Base-by-base conservation (phyloP, 768 basidiomycete species). In the Dioszegia hungarica region DNA sequence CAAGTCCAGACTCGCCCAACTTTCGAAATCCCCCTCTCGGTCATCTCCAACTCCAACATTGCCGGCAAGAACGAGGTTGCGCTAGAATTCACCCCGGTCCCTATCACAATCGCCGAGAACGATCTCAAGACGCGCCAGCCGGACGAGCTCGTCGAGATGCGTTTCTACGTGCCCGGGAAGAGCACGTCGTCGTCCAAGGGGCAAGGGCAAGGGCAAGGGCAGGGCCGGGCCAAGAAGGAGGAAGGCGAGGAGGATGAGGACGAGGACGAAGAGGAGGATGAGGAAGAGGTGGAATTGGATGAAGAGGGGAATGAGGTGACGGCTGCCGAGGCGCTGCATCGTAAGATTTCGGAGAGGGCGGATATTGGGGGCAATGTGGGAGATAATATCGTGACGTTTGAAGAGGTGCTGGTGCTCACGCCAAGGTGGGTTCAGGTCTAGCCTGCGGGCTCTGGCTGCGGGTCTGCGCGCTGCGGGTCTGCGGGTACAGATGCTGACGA, bases 61-160 rank as follows among this genome's bases (percentile, higher is more conserved):
- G 90, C 91, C 12, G 91, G 90, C 20, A 89, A 90, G 60, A 93
- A 90, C 10, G 95, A 99, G 75, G 95, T 99, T n/a, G 91, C 95
- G 0, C 84, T 99, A n/a, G 95, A 99, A 73, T 95, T 98, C 72
- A 61, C 66, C 54, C 67, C 76, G 39, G 37, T 57, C 15, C 51
- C 63, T 17, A 50, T 45, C 45, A 44, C 12, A 5, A 48, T 49
- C 28, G 57, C 61, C 43, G 45, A 59, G 33, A 70, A 60, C 39
- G 50, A 65, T 60, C 77, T 17, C 67, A 79, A 37, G 75, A 78
- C 62, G 65, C 45, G 74, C 39, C 79, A 77, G 0, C 78, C 79
- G 0, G 94, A 98, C 64, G 93, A 97, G 74, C 84, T 97, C 80
- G 86, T 90, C 39, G 95, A 99, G 76, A 92, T 98, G 65, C 85